Percentiles rank a stretch among this genome's conserved stretches.
Evolutionary conservation across 2,329 filamentous ascomycete species (phyloP).

Genomic region (Parafenestella ontariensis): DNA sequence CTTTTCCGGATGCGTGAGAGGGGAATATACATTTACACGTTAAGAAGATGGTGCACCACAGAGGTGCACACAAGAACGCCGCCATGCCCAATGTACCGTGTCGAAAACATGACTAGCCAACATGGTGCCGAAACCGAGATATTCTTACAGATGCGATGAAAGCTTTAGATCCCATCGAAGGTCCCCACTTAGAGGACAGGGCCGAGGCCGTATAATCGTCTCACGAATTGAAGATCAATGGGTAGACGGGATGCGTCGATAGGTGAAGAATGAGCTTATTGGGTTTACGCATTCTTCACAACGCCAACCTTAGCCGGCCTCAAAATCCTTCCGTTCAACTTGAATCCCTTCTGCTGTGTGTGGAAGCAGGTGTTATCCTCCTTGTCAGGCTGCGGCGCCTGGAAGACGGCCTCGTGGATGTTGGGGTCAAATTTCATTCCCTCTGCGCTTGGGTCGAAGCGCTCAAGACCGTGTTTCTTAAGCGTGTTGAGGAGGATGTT

Average conservation of each 20-base stretch:
- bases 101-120: conserved; percentile 8
- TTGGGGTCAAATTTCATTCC: conserved; percentile 95
- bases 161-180: neutral
- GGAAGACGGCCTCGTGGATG: conserved; percentile 94
- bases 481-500: conserved; percentile 84
- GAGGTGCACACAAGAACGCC: conserved; percentile 19
- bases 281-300: conserved; percentile 74
- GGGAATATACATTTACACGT: conserved; percentile 42
- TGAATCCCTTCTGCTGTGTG: conserved; percentile 95
- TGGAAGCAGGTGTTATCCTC: conserved; percentile 90
- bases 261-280: neutral
- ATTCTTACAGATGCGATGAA: conserved; percentile 29
- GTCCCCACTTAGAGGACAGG: neutral
- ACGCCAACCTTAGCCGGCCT: conserved; percentile 96
- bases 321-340: conserved; percentile 86
- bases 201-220: neutral
- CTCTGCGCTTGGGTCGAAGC: conserved; percentile 75
- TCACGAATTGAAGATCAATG: neutral
- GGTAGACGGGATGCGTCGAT: neutral
- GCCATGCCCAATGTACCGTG: conserved; percentile 26
- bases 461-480: conserved; percentile 91
- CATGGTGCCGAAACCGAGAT: conserved; percentile 19
- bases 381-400: conserved; percentile 85
- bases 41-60: conserved; percentile 3
- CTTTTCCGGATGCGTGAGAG: conserved; percentile 35